Evolutionary conservation across 257 asterid genomes (phyloP), one percentile per base, ranked within the genome.

Genomic region (Datura wrightii): DNA sequence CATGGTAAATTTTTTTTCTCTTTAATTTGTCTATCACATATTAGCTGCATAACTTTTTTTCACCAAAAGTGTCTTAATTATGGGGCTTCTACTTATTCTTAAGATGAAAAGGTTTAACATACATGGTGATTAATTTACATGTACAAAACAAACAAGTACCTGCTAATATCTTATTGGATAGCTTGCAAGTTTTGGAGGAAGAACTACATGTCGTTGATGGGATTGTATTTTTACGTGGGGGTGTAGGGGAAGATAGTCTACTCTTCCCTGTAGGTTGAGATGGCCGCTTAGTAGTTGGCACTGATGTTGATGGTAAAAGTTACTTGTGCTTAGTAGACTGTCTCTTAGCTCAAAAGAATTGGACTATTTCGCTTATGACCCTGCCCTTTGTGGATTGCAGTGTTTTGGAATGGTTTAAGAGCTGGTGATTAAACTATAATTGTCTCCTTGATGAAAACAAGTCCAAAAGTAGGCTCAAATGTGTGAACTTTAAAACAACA

Each of bases 311-410:
- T 65, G 44, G 59, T 85, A n/a, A 86, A 86, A 48, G 83, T 84
- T 10, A 79, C 13, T 87, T 76, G 24, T 53, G 84, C 65, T 80
- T 65, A 78, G 85, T 88, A 76, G 82, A 86, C 82, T 86, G 78
- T 83, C 82, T 41, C 86, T 81, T 65, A 65, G 72, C 72, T 65
- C 10, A 65, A 65, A 65, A 65, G 3, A 34, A 65, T 60, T 2
- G 69, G 69, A 8, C 67, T 60, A 19, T 24, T 60, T 19, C 15
- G 0, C 15, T 60, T 53, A 42, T 63, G 44, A 11, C 16, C 34
- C 72, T 65, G 46, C 72, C 56, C 14, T 53, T 53, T 5, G 16
- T 34, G 72, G 34, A 65, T 60, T 34, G 34, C 72, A 65, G 44
- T 15, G 16, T 34, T 34, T 18, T 65, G 44, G 42, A 13, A 11